Percentiles rank a stretch among this genome's conserved stretches.
These are phyloP conservation scores for Metschnikowia corniflorae DNA, from an alignment of 805 yeast species.

Conservation along the genomic window DNA sequence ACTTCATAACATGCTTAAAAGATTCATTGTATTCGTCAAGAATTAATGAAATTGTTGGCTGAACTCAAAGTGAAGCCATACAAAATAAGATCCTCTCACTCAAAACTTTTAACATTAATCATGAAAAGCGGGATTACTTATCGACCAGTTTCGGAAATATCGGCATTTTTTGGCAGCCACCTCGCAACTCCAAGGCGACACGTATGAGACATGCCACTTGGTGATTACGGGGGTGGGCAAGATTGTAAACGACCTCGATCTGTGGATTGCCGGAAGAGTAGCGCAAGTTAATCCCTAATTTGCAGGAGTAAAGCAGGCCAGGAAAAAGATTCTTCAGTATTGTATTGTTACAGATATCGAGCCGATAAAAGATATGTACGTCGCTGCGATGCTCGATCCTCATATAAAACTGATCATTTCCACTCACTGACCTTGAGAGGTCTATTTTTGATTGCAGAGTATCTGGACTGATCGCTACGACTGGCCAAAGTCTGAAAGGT, in stretches of 20 bases:
- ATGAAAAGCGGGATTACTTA: conserved; percentile 1
- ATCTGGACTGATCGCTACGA: too few species aligned
- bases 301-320: background rate
- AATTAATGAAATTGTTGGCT: conserved; percentile 1
- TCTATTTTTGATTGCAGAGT: too few species aligned
- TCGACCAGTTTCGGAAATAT: background rate
- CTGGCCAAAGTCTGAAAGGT: too few species aligned
- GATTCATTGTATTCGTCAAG: conserved; percentile 3
- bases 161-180: background rate
- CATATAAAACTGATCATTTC: conserved; percentile 1
- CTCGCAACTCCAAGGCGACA: background rate
- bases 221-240: background rate
- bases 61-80: background rate
- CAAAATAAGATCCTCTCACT: background rate
- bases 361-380: conserved; percentile 1
- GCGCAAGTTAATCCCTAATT: background rate
- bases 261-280: background rate
- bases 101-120: background rate
- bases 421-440: too few species aligned
- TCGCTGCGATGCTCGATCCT: conserved; percentile 7
- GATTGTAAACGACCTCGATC: background rate
- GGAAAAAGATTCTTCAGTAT: background rate
- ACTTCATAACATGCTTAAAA: conserved; percentile 1
- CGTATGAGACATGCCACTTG: conserved; percentile 1
- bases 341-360: background rate